phyloP scores from a whole-genome alignment of 768 basidiomycete species.

The Lentinus tigrinus region DNA sequence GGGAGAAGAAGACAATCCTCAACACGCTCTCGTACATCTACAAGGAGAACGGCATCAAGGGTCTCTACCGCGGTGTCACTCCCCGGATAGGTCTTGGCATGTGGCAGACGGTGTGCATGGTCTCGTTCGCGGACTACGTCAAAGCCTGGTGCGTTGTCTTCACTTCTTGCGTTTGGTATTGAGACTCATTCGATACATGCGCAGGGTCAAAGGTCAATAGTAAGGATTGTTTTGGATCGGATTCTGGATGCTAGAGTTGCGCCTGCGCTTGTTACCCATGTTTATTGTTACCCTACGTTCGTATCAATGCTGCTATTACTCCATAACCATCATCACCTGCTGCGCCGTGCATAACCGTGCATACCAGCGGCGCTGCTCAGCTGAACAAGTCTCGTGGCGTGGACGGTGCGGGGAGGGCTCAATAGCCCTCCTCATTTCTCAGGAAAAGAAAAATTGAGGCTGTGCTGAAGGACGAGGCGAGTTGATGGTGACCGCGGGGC shows the following conservation, averaged over 20 bases:
- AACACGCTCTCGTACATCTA: conserved; percentile 95
- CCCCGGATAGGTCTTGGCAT: conserved; percentile 95
- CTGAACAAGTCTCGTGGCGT: no score
- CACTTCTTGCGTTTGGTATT: neutral
- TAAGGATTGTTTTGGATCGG: neutral
- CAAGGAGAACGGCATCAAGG: conserved; percentile 93
- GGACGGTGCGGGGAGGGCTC: no score
- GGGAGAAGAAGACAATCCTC: conserved; percentile 87
- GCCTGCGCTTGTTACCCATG: neutral
- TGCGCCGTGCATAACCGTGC: no score
- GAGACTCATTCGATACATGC: neutral
- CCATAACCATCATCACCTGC: neutral
- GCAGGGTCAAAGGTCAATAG: conserved; percentile 11
- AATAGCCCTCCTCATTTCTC: no score
- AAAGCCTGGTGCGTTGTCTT: conserved; percentile 63
- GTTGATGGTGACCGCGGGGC: no score
- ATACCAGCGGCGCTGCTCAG: no score
- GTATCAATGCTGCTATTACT: conserved; percentile 9
- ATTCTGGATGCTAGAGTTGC: conserved; percentile 2
- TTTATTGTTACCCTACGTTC: conserved; percentile 16
- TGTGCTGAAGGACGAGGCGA: no score
- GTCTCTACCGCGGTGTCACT: conserved; percentile 95
- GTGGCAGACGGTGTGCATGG: conserved; percentile 99
- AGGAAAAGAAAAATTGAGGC: no score
- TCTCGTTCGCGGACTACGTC: conserved; percentile 95